Evolutionary conservation across 2,329 filamentous ascomycete genomes (phyloP).

Genomic region (Xylaria sp.): DNA sequence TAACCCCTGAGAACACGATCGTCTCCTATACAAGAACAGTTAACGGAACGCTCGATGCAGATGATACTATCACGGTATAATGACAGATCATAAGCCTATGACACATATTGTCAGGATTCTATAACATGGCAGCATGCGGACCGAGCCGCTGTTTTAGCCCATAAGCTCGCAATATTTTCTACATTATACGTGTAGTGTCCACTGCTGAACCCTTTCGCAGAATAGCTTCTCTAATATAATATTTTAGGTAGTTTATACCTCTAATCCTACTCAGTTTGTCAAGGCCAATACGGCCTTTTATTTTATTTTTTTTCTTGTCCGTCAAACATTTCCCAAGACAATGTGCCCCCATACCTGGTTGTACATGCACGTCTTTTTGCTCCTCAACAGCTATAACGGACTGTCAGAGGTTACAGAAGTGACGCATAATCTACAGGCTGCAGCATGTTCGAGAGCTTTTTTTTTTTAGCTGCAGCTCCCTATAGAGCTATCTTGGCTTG

Average conservation of each 20-base stretch:
- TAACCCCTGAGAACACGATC: not conserved
- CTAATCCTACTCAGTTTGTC: not conserved
- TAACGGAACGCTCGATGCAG: not conserved
- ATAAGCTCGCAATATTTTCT: slow-evolving; percentile 9
- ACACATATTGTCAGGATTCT: slow-evolving; percentile 5
- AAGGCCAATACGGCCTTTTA: not conserved
- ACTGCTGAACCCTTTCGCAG: not conserved
- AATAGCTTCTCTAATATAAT: not conserved
- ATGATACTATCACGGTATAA: slow-evolving; percentile 7
- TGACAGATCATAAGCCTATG: not conserved
- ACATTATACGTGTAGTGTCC: not conserved
- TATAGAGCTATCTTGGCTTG: not conserved
- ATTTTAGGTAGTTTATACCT: not conserved
- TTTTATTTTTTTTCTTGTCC: not conserved
- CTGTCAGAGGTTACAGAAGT: not conserved
- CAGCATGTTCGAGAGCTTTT: not conserved
- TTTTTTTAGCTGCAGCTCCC: not conserved
- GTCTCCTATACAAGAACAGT: slow-evolving; percentile 9
- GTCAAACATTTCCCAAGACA: not conserved
- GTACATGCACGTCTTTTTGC: not conserved
- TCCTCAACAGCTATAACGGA: not conserved
- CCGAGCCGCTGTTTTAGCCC: not conserved
- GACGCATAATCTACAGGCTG: not conserved
- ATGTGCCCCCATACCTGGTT: not conserved
- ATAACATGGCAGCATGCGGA: not conserved